Evolutionary conservation across 2,329 filamentous ascomycete species (phyloP), one percentile per base, ranked within the genome.

Genomic region (Seiridium cupressi): DNA sequence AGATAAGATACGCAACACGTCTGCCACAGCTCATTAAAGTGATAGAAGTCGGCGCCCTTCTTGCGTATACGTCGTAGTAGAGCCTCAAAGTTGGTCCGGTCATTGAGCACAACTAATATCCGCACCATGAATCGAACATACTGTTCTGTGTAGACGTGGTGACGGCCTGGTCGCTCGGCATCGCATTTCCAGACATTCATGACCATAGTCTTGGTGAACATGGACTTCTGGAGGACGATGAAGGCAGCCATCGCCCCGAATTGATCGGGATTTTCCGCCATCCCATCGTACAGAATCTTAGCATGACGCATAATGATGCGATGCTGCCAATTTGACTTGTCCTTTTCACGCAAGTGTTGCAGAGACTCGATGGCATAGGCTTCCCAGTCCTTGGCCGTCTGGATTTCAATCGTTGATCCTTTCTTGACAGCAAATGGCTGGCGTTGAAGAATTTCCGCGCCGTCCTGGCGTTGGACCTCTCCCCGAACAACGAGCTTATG

Each of bases 141-240:
- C 63, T 90, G 88, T 54, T 91, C 88, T 0, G 92, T 97, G 72
- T 95, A 97, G 44, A 97, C 92, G 69, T 96, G 95, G 72, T 97
- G 93, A 18, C 93, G 86, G 0, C 93, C 93, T 0, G 92, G 82
- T 2, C 84, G 81, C 68, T 97, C 93, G 51, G 91, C 88, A 65
- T 97, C 93, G 44, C 93, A 95, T 67, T 93, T 94, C 93, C 93
- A 97, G 3, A 97, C 92, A 70, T 96, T 94, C 73, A 97, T 88
- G 1, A 91, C 89, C 89, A 96, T 96, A 0, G 92, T 96, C 77
- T 97, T 97, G 44, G 93, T 96, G 66, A 97, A 94, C 84, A 87
- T 87, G 62, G 80, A 84, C 61, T 87, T 84, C 51, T 83, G 77
- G 58, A 97, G 89, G 47, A 96, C 90, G 57, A 86, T 83, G 55